These are phyloP conservation scores for Cyclotella distinguenda DNA, from an alignment of 108 stramenopile species.

Conservation along the genomic window DNA sequence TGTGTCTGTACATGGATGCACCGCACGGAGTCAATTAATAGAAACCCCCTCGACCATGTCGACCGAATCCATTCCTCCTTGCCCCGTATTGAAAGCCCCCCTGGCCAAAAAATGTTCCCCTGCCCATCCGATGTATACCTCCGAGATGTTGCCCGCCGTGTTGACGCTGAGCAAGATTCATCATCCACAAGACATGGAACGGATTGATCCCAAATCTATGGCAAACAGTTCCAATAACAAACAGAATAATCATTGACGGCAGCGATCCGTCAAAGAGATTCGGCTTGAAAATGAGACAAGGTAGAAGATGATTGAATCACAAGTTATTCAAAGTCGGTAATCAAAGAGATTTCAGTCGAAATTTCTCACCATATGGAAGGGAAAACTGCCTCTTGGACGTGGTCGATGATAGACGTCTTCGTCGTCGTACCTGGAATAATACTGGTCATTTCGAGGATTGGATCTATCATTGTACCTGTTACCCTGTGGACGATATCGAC, in stretches of 20 bases:
- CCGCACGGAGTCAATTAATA: too few relatives aligned
- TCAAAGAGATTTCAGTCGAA: not conserved
- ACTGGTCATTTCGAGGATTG: slow-evolving; percentile 32
- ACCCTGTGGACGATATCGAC: not conserved
- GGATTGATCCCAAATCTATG: slow-evolving; percentile 71
- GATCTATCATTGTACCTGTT: slow-evolving; percentile 40
- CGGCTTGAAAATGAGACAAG: slow-evolving; percentile 10
- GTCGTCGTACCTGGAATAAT: slow-evolving; percentile 17
- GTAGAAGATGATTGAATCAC: not conserved
- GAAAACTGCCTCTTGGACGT: not conserved
- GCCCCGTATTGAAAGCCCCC: slow-evolving; percentile 41
- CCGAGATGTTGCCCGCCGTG: slow-evolving; percentile 23
- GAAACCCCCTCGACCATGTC: slow-evolving; percentile 19
- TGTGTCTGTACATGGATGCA: too few relatives aligned
- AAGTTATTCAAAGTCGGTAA: not conserved
- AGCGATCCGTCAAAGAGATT: slow-evolving; percentile 62
- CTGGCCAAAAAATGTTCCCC: slow-evolving; percentile 43
- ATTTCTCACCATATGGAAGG: slow-evolving; percentile 22
- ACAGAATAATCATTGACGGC: slow-evolving; percentile 47
- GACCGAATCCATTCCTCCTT: slow-evolving; percentile 24
- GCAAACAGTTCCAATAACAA: slow-evolving; percentile 42
- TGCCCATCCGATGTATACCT: slow-evolving; percentile 24
- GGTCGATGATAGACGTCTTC: not conserved
- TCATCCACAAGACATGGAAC: slow-evolving; percentile 58
- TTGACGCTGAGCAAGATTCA: slow-evolving; percentile 52